A percentile compares a stretch with the other conserved stretches of the same genome.
Conservation (phyloP, 495 filamentous ascomycete genomes). For the Durotheca rogersii region DNA sequence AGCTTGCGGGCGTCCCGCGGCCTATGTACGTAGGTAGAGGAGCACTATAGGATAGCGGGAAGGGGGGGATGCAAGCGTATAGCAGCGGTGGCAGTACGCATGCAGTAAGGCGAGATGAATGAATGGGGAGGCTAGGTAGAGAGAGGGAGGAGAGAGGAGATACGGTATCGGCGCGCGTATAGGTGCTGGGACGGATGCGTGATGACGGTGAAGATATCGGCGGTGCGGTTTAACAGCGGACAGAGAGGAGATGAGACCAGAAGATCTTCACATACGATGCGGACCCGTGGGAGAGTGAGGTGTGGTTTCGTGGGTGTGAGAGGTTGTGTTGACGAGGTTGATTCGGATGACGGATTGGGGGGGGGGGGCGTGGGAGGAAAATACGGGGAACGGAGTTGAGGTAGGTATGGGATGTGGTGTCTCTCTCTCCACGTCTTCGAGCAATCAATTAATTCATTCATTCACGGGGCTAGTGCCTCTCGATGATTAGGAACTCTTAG, state of each 20-base stretch:
- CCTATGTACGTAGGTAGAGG: no score
- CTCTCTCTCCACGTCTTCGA: background rate
- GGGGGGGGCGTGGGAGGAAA: slow-evolving; percentile 16
- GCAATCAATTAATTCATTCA: no score
- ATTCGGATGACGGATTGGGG: slow-evolving; percentile 29
- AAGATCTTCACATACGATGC: slow-evolving; percentile 5
- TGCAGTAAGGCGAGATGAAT: no score
- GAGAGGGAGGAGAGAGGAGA: no score
- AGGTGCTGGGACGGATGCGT: no score
- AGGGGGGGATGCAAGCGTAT: background rate
- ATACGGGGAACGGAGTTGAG: slow-evolving; percentile 15
- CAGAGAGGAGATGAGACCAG: slow-evolving; percentile 23
- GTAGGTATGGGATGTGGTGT: no score
- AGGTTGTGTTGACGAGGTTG: slow-evolving; percentile 5
- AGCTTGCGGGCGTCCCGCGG: no score
- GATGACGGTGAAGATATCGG: slow-evolving; percentile 6
- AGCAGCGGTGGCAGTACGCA: background rate
- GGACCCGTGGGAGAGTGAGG: slow-evolving; percentile 9
- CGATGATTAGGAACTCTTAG: slow-evolving; percentile 1
- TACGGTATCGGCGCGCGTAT: no score
- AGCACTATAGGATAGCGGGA: slow-evolving; percentile 22
- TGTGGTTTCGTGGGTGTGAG: background rate
- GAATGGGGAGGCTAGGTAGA: no score
- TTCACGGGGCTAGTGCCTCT: no score
- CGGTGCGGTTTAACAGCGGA: slow-evolving; percentile 5